Base-by-base conservation (phyloP, 2,329 filamentous ascomycete genomes). In the Ascosphaera aggregata region DNA sequence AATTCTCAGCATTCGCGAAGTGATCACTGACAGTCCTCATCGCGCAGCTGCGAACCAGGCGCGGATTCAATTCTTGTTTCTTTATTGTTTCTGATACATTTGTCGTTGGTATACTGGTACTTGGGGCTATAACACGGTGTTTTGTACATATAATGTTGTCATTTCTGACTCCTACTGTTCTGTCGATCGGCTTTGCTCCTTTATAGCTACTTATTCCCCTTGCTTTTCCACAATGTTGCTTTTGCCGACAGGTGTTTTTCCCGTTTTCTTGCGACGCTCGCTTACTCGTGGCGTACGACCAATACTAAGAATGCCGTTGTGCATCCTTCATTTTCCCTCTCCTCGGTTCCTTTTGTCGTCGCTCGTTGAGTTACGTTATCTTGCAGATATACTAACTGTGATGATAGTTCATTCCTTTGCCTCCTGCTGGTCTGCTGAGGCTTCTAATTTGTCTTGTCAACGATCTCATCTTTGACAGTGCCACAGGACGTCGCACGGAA, bases 111-210 rank as follows among this genome's bases (percentile, higher is more conserved):
- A 36, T 7, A 4, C 13, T 22, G 19, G 24, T n/a, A 7, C 15
- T 32, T n/a, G 13, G 30, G 30, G 30, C 4, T 32, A 5, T 32
- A n/a, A n/a, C 15, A 32, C 30, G 30, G 30, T 9, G 9, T 9
- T 32, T 32, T 32, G 30, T 32, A 32, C 30, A 32, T 32, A 32
- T 32, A 22, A 44, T 48, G 36, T 54, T 41, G n/a, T 51, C 43
- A 31, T 38, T 32, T 19, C 11, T 40, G 7, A n/a, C 18, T 34
- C 19, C 36, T 37, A 55, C 54, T 49, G 48, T 44, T 43, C 44
- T 52, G 50, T 49, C 54, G 34, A 34, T 40, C 41, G 52, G 18
- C 40, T 43, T 45, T 45, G 43, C 43, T 46, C 44, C 43, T 42
- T 47, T 49, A 45, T 42, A 43, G 43, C 43, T 43, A 42, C 46